phyloP scores from a whole-genome alignment of 305 asterid species.

The Rubia balearica region DNA sequence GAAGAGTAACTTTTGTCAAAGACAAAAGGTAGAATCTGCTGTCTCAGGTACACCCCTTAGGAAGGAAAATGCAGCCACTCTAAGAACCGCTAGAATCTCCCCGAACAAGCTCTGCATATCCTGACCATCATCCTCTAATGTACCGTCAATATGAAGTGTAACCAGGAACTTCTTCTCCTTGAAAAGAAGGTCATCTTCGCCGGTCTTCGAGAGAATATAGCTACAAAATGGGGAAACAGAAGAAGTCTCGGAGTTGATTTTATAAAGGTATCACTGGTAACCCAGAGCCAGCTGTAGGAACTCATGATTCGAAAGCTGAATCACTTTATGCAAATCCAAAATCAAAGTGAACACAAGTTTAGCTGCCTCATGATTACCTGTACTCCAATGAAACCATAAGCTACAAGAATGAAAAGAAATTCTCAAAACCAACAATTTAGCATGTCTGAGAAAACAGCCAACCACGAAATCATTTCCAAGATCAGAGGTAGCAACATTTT shows the following conservation, averaged over 20 bases:
- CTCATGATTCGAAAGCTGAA: neutral
- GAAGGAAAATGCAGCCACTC: neutral
- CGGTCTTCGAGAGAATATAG: neutral
- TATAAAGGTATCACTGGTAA: neutral
- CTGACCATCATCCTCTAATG: neutral
- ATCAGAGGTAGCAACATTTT: neutral
- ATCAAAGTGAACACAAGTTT: neutral
- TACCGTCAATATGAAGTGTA: neutral
- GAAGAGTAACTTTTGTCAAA: neutral
- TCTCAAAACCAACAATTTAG: neutral
- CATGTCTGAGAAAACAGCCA: neutral
- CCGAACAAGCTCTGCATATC: neutral
- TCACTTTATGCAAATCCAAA: neutral
- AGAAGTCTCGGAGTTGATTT: neutral
- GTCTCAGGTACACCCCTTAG: neutral
- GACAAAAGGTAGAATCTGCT: neutral
- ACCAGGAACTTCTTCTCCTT: neutral
- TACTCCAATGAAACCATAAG: neutral
- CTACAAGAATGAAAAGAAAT: constrained; percentile 4
- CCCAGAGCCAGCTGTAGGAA: neutral
- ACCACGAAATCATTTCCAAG: neutral
- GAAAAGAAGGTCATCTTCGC: neutral
- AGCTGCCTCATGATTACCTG: neutral
- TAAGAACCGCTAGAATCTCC: neutral
- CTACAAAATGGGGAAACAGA: neutral